phyloP scores from a whole-genome alignment of 495 filamentous ascomycete genomes.

The Aspergillus wentii region DNA sequence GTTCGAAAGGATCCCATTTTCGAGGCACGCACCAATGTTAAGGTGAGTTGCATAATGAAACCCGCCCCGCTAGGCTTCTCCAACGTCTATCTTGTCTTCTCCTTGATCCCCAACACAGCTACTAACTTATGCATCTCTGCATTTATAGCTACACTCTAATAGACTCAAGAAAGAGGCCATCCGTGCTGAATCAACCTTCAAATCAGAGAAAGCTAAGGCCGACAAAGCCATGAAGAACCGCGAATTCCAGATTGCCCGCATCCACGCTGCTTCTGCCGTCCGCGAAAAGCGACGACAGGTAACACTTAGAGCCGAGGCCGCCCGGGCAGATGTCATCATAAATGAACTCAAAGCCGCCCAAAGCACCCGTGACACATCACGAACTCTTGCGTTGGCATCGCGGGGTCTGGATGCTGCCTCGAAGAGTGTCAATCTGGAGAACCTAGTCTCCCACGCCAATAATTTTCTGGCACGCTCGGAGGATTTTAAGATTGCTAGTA shows the following conservation, averaged over 20 bases:
- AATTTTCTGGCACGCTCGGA: conserved; percentile 43
- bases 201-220: conserved; percentile 45
- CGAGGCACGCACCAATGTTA: conserved; percentile 48
- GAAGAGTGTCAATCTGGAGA: conserved; percentile 41
- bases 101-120: not conserved
- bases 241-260: conserved; percentile 47
- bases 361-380: conserved; percentile 42
- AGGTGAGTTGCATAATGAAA: conserved; percentile 30
- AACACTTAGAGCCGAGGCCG: conserved; percentile 39
- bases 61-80: conserved; percentile 1
- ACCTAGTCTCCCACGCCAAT: conserved; percentile 40
- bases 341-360: conserved; percentile 47
- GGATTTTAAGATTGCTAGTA: conserved; percentile 45
- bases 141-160: conserved; percentile 45
- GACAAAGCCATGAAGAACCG: conserved; percentile 46
- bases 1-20: conserved; percentile 46
- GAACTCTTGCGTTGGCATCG: conserved; percentile 38
- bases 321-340: conserved; percentile 45
- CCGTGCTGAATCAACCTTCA: conserved; percentile 42
- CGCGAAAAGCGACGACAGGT: conserved; percentile 45
- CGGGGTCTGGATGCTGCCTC: conserved; percentile 41
- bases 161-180: conserved; percentile 43
- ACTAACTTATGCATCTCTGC: too few species aligned
- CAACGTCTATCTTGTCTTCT: conserved; percentile 1
- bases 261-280: conserved; percentile 43